Evolutionary conservation across 352 stramenopile genomes (phyloP).

Genomic region (Phytophthora meadii): DNA sequence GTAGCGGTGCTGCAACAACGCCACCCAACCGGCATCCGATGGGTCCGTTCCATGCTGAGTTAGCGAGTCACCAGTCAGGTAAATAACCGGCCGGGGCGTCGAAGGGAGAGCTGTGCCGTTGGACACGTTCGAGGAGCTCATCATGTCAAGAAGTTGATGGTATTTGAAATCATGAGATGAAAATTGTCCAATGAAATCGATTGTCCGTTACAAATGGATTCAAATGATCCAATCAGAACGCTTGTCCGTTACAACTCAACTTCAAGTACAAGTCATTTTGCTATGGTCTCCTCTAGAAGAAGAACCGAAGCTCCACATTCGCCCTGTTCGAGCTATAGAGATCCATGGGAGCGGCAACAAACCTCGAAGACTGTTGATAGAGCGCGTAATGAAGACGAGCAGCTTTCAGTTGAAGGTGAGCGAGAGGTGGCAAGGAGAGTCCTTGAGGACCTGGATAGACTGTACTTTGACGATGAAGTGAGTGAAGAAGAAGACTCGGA

Average conservation of each 20-base stretch:
- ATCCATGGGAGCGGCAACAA: background rate
- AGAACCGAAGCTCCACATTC: constrained; percentile 9
- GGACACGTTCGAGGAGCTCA: constrained; percentile 23
- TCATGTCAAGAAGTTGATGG: background rate
- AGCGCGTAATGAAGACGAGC: constrained; percentile 8
- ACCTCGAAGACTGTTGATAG: background rate
- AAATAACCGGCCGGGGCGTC: constrained; percentile 40
- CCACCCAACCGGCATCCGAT: constrained; percentile 42
- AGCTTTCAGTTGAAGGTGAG: constrained; percentile 13
- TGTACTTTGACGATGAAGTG: constrained; percentile 44
- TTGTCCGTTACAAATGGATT: constrained; percentile 21
- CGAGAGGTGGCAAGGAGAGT: constrained; percentile 46
- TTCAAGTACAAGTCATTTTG: constrained; percentile 27
- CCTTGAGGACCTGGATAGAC: constrained; percentile 54
- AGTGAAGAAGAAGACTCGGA: constrained; percentile 15
- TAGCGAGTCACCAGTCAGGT: constrained; percentile 57
- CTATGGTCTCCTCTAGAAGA: constrained; percentile 30
- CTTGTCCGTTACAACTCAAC: constrained; percentile 29
- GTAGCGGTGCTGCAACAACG: constrained; percentile 52
- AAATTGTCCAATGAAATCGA: constrained; percentile 22
- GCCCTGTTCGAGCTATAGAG: constrained; percentile 10
- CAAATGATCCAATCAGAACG: constrained; percentile 21
- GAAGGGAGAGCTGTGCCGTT: constrained; percentile 3
- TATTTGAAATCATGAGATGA: constrained; percentile 5
- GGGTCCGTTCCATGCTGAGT: constrained; percentile 51